phyloP scores from a whole-genome alignment of 768 basidiomycete genomes.

The Epithele typhae region DNA sequence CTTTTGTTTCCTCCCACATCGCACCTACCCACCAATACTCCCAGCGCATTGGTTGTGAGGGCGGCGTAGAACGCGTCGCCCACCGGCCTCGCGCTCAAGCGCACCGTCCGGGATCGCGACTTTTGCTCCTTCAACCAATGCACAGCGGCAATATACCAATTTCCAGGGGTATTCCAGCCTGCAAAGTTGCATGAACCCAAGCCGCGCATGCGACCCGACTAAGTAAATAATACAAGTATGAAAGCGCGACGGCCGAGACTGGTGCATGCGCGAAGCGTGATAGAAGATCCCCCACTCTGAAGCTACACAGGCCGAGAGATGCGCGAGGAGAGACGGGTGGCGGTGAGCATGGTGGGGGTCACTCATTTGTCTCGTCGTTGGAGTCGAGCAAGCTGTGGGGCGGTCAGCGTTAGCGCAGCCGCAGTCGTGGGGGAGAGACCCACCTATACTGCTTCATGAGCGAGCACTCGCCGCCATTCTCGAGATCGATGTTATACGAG shows the following conservation, averaged over 20 bases:
- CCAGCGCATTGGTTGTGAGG: too few species aligned
- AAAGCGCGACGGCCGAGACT: not conserved
- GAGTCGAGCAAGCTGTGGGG: slow-evolving; percentile 22
- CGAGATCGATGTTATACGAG: slow-evolving; percentile 91
- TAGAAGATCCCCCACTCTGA: not conserved
- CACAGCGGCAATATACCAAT: too few species aligned
- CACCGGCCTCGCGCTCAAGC: too few species aligned
- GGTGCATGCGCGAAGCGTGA: not conserved
- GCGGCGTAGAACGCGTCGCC: too few species aligned
- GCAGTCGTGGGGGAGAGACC: slow-evolving; percentile 8
- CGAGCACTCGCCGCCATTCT: slow-evolving; percentile 92
- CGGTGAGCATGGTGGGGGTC: not conserved
- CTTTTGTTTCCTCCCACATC: too few species aligned
- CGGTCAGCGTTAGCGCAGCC: not conserved
- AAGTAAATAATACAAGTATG: not conserved
- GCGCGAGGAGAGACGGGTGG: too few species aligned
- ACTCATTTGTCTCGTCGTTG: slow-evolving; percentile 19
- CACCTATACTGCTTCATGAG: slow-evolving; percentile 91
- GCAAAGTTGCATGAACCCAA: too few species aligned
- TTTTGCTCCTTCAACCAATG: too few species aligned
- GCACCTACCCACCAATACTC: too few species aligned
- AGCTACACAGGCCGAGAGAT: not conserved
- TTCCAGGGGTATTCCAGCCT: too few species aligned
- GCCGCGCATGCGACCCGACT: too few species aligned
- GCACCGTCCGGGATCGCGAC: too few species aligned